phyloP scores from a whole-genome alignment of 108 stramenopile species.

The Phaeodactylum tricornutum region DNA sequence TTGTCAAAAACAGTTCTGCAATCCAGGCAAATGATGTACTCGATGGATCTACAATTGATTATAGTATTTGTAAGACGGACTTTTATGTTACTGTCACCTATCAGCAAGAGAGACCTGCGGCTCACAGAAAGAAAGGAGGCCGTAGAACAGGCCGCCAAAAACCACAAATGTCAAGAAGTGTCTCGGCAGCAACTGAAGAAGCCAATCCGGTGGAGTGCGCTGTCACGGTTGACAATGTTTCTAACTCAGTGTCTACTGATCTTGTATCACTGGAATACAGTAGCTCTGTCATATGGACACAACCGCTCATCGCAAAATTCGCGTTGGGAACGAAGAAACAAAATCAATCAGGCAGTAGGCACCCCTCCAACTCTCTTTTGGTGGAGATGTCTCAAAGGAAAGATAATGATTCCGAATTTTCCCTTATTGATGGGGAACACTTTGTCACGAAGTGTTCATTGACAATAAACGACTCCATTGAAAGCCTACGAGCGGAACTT shows the following conservation, averaged over 20 bases:
- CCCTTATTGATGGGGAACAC: slow-evolving; percentile 44
- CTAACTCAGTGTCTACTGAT: slow-evolving; percentile 20
- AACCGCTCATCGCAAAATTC: slow-evolving; percentile 48
- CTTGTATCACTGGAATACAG: slow-evolving; percentile 41
- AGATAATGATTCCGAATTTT: slow-evolving; percentile 16
- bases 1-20: too few relatives aligned
- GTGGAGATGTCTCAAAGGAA: slow-evolving; percentile 5
- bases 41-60: neutral
- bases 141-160: slow-evolving; percentile 2
- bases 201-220: slow-evolving; percentile 1
- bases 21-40: slow-evolving; percentile 3
- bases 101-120: slow-evolving; percentile 11
- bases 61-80: slow-evolving; percentile 26
- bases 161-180: neutral
- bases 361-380: slow-evolving; percentile 33
- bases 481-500: slow-evolving; percentile 28
- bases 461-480: slow-evolving; percentile 22
- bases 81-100: slow-evolving; percentile 33
- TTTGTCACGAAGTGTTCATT: slow-evolving; percentile 35
- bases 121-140: slow-evolving; percentile 2
- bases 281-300: slow-evolving; percentile 41
- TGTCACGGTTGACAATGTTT: slow-evolving; percentile 6
- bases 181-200: neutral
- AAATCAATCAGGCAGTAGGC: slow-evolving; percentile 50
- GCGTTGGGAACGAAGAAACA: slow-evolving; percentile 18